Evolutionary conservation across 495 filamentous ascomycete genomes (phyloP).

Genomic region (Neurospora discreta): DNA sequence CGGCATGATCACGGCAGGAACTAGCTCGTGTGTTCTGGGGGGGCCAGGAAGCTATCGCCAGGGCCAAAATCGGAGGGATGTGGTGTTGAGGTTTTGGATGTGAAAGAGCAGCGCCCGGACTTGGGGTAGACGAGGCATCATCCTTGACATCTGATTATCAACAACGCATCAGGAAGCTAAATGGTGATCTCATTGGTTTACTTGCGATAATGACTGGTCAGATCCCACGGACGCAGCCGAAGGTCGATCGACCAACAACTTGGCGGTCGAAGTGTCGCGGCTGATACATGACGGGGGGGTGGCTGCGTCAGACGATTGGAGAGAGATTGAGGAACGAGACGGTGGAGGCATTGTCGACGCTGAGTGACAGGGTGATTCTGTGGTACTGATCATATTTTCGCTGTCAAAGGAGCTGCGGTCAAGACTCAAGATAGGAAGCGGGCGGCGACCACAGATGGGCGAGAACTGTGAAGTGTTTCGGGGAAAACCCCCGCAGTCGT

Average conservation of each 20-base stretch:
- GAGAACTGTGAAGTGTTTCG: no score
- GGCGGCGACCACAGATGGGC: not conserved
- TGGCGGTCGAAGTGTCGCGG: not conserved
- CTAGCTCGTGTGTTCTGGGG: slow-evolving; percentile 1
- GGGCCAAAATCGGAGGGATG: not conserved
- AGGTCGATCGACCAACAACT: not conserved
- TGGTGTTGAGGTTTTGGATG: not conserved
- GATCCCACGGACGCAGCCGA: not conserved
- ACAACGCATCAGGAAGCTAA: not conserved
- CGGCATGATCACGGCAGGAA: not conserved
- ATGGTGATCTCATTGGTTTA: not conserved
- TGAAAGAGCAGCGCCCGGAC: not conserved
- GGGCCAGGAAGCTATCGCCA: not conserved
- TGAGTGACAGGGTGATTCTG: not conserved
- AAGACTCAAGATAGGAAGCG: not conserved
- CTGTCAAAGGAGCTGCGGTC: not conserved
- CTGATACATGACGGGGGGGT: not conserved
- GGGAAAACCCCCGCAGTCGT: not conserved
- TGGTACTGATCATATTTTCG: not conserved
- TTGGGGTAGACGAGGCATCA: not conserved
- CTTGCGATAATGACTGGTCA: not conserved
- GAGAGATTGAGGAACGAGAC: not conserved
- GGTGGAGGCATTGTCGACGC: not conserved
- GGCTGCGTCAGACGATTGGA: not conserved
- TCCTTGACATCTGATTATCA: not conserved